Evolutionary conservation across 1,284 basidiomycete genomes (phyloP).

Genomic region (Psilocybe mexicana): DNA sequence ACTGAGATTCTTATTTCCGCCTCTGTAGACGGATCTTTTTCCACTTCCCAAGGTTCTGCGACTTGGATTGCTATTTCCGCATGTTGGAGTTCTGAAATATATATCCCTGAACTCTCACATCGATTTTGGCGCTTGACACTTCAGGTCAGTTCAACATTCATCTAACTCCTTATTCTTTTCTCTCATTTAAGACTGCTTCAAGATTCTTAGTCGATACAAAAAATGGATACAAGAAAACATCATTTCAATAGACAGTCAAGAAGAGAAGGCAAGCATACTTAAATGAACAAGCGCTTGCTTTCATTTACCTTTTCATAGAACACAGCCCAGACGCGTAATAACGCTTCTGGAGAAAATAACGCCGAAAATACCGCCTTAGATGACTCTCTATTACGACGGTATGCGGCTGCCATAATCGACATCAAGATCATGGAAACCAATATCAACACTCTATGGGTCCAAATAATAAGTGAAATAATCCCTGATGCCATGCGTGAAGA

Average conservation of each 20-base stretch:
- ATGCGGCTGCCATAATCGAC: slow-evolving; percentile 65
- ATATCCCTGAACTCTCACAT: slow-evolving; percentile 76
- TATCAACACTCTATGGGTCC: slow-evolving; percentile 57
- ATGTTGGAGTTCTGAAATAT: slow-evolving; percentile 87
- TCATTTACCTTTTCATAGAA: background rate
- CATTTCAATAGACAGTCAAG: background rate
- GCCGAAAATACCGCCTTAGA: slow-evolving; percentile 60
- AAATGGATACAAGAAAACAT: slow-evolving; percentile 64
- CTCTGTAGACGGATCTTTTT: slow-evolving; percentile 40
- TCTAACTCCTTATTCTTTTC: slow-evolving; percentile 7
- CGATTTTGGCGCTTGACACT: slow-evolving; percentile 88
- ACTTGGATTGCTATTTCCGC: slow-evolving; percentile 72
- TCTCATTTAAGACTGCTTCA: background rate
- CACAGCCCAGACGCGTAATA: slow-evolving; percentile 46
- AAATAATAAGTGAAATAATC: slow-evolving; percentile 65
- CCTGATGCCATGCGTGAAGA: slow-evolving; percentile 38
- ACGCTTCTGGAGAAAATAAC: slow-evolving; percentile 47
- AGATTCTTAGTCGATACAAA: slow-evolving; percentile 80
- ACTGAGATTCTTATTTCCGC: slow-evolving; percentile 2
- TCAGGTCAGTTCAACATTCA: slow-evolving; percentile 55
- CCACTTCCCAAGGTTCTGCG: slow-evolving; percentile 64
- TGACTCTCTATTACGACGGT: slow-evolving; percentile 61
- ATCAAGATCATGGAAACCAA: slow-evolving; percentile 56
- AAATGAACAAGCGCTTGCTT: background rate
- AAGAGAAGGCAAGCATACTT: background rate